Percentiles rank a stretch among this genome's conserved stretches.
These are phyloP conservation scores for Phytopythium cucurbitacearum DNA, from an alignment of 352 stramenopile species.

Conservation along the genomic window DNA sequence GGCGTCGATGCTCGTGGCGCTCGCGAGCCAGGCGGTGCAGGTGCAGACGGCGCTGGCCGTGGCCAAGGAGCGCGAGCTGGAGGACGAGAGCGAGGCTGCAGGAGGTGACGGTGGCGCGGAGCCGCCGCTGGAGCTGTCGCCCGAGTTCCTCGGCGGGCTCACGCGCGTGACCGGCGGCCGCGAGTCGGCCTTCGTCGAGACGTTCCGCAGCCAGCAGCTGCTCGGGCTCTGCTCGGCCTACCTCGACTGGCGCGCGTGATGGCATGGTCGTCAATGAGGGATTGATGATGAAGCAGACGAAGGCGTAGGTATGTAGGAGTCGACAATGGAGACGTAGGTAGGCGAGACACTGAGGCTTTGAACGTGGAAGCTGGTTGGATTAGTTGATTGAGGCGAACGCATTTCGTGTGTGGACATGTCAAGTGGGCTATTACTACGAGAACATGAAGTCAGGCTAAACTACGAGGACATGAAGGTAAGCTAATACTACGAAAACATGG, in stretches of 20 bases:
- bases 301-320: no score
- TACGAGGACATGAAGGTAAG: no score
- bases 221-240: slow-evolving; percentile 56
- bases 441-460: no score
- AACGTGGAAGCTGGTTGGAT: no score
- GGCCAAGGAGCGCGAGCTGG: slow-evolving; percentile 38
- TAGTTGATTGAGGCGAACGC: no score
- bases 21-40: slow-evolving; percentile 48
- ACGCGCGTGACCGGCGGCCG: slow-evolving; percentile 34
- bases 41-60: slow-evolving; percentile 46
- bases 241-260: slow-evolving; percentile 51
- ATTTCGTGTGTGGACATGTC: no score
- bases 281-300: no score
- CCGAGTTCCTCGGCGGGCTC: slow-evolving; percentile 39
- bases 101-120: slow-evolving; percentile 6
- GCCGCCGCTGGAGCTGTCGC: slow-evolving; percentile 37
- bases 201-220: slow-evolving; percentile 46
- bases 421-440: no score
- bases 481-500: no score
- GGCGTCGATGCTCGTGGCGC: slow-evolving; percentile 57
- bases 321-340: no score
- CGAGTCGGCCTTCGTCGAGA: slow-evolving; percentile 53
- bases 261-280: background rate
- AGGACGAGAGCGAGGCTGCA: slow-evolving; percentile 7
- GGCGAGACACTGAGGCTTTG: no score